Percentiles rank a stretch among this genome's conserved stretches.
Conservation (phyloP, 2,329 filamentous ascomycete genomes). For the Fusarium sp. region DNA sequence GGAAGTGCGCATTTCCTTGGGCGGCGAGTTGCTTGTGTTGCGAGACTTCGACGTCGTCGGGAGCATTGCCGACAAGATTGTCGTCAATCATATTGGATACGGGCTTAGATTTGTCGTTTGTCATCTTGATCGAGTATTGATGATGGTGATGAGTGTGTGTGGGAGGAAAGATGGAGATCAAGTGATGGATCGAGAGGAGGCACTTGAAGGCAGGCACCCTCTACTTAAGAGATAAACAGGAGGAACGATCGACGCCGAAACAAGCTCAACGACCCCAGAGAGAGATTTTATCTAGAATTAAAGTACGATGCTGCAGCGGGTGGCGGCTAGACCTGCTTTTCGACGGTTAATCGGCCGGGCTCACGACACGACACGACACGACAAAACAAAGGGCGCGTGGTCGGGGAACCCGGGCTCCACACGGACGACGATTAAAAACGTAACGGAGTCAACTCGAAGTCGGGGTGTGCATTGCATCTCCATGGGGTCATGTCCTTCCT, state of each 20-base stretch:
- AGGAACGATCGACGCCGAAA: neutral
- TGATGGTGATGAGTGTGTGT: slow-evolving; percentile 9
- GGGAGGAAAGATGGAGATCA: neutral
- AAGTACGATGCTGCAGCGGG: neutral
- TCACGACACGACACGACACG: neutral
- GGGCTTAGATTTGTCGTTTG: slow-evolving; percentile 11
- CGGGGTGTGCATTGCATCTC: slow-evolving; percentile 1
- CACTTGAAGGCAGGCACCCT: neutral
- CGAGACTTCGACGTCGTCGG: slow-evolving; percentile 29
- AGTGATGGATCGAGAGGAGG: neutral
- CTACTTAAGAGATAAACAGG: slow-evolving; percentile 2
- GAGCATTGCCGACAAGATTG: slow-evolving; percentile 11
- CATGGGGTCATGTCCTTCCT: slow-evolving; percentile 1
- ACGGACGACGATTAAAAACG: slow-evolving; percentile 1
- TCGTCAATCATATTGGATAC: slow-evolving; percentile 29
- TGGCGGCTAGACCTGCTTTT: slow-evolving; percentile 34
- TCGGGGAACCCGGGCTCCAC: slow-evolving; percentile 35
- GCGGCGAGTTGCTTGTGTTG: slow-evolving; percentile 35
- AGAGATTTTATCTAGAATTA: slow-evolving; percentile 11
- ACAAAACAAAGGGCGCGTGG: slow-evolving; percentile 10
- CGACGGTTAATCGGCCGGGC: slow-evolving; percentile 22
- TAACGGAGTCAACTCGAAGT: slow-evolving; percentile 13
- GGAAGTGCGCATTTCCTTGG: slow-evolving; percentile 34
- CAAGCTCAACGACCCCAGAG: neutral
- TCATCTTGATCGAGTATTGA: slow-evolving; percentile 18